Base-by-base conservation (phyloP, 192 early-diverging fungal species). In the Mortierella hygrophila region DNA sequence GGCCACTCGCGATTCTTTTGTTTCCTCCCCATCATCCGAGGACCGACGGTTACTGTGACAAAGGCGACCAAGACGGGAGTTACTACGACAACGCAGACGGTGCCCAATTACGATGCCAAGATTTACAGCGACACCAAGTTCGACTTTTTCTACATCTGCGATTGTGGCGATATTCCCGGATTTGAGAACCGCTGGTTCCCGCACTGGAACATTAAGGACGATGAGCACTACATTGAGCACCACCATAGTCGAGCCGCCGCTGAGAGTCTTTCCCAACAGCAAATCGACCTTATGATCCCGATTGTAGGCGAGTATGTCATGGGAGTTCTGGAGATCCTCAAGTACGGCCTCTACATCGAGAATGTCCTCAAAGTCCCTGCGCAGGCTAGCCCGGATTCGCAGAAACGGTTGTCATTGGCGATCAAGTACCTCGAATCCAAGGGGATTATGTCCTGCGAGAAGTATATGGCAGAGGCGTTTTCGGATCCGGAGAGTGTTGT, bases 271-370 rank as follows among this genome's bases (percentile, higher is more conserved):
- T 65, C 60, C 0, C 60, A 65, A 35, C 60, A 65, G 10, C 60
- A 65, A 15, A 23, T 65, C 29, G 60, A 65, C 60, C 60, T 65
- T 13, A 32, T 75, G 15, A 52, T 80, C 29, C 41, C 65, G 4
- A 52, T 29, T 29, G 73, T 69, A 54, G 79, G 79, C 35, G 35
- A 52, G 8, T 84, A 78, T 68, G 52, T 79, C n/a, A 75, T 84
- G 82, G 82, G 71, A 13, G 65, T 79, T 40, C 71, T 84, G 20
- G 82, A 84, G 41, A 77, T 72, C n/a, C 57, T 75, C 52, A 75
- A 79, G 46, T 79, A 72, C 54, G 82, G 82, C n/a, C 72, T 84
- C 3, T 65, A 65, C 4, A 37, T 40, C 5, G 21, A 75, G 6
- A 49, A 78, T 32, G 73, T 54, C 5, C 60, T 60, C 26, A 72